A percentile compares a stretch with the other conserved stretches of the same genome.
Conservation (phyloP, 306 rosid species). For the Cucurbita pepo region DNA sequence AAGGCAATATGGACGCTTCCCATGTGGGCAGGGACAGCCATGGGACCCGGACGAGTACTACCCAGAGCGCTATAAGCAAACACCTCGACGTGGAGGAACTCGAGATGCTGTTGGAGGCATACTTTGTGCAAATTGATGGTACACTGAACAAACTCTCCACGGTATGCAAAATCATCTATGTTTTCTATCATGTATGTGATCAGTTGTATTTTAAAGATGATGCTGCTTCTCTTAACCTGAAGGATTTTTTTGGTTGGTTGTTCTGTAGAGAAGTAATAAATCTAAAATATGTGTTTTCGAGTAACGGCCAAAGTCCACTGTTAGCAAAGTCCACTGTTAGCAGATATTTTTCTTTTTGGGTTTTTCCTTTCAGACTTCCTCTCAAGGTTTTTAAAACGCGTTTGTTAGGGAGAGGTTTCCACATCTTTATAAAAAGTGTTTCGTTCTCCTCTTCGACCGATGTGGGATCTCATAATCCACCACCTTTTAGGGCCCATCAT, state of each 20-base stretch:
- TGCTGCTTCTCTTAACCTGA: neutral
- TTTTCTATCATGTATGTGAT: neutral
- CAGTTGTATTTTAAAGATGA: neutral
- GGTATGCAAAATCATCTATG: slow-evolving; percentile 13
- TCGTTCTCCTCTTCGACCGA: no score
- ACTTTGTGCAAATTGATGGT: slow-evolving; percentile 93
- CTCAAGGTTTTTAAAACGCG: no score
- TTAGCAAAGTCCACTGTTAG: no score
- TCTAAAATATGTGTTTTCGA: neutral
- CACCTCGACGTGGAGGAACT: slow-evolving; percentile 87
- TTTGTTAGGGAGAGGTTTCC: no score
- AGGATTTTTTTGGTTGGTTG: neutral
- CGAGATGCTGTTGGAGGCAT: slow-evolving; percentile 97
- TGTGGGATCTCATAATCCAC: no score
- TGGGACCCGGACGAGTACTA: slow-evolving; percentile 54
- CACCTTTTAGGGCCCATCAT: no score
- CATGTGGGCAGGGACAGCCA: slow-evolving; percentile 38
- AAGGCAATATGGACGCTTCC: slow-evolving; percentile 20
- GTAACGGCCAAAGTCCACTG: neutral
- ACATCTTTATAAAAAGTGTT: no score
- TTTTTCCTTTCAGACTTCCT: no score
- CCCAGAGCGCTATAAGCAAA: slow-evolving; percentile 49
- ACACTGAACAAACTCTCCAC: slow-evolving; percentile 61
- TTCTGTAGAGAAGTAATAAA: neutral
- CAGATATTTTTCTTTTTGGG: no score